phyloP scores from a whole-genome alignment of 2,329 filamentous ascomycete genomes.

The Apiospora kogelbergensis region DNA sequence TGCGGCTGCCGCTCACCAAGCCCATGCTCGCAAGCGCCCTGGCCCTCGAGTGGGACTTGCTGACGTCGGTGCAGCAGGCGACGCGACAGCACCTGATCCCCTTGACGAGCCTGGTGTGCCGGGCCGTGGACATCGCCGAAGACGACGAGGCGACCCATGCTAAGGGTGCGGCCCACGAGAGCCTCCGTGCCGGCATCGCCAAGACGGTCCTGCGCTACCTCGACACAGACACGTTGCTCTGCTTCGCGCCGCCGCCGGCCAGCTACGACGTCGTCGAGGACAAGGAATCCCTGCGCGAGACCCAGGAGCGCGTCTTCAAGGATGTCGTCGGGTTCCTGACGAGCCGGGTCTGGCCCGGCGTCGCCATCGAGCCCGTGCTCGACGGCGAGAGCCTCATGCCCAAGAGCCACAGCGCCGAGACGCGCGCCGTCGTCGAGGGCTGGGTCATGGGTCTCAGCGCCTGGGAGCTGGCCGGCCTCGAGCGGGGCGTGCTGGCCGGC shows the following conservation, averaged over 20 bases:
- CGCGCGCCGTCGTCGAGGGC: conserved; percentile 72
- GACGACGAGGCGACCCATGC: conserved; percentile 4
- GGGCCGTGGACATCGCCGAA: conserved; percentile 76
- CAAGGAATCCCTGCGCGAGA: conserved; percentile 63
- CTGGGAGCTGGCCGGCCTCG: conserved; percentile 84
- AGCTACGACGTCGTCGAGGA: conserved; percentile 47
- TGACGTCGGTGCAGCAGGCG: conserved; percentile 80
- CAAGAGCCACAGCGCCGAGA: conserved; percentile 68
- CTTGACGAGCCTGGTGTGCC: conserved; percentile 79
- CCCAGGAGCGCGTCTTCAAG: conserved; percentile 69
- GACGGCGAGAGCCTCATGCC: conserved; percentile 76
- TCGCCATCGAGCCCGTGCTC: conserved; percentile 78
- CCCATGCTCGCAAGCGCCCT: conserved; percentile 80
- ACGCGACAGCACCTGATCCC: conserved; percentile 86
- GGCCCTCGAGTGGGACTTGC: conserved; percentile 89
- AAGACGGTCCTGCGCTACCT: conserved; percentile 79
- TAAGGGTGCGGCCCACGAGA: conserved; percentile 29
- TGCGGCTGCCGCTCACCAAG: conserved; percentile 74
- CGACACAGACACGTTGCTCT: conserved; percentile 87
- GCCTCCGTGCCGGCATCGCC: conserved; percentile 63
- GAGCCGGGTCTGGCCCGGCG: conserved; percentile 77
- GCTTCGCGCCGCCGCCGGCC: conserved; percentile 69
- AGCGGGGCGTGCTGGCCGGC: conserved; percentile 78
- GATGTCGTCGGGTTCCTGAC: conserved; percentile 72
- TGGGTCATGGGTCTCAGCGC: conserved; percentile 74